Evolutionary conservation across 805 yeast species (phyloP).

Genomic region (Metschnikowia koreensis): DNA sequence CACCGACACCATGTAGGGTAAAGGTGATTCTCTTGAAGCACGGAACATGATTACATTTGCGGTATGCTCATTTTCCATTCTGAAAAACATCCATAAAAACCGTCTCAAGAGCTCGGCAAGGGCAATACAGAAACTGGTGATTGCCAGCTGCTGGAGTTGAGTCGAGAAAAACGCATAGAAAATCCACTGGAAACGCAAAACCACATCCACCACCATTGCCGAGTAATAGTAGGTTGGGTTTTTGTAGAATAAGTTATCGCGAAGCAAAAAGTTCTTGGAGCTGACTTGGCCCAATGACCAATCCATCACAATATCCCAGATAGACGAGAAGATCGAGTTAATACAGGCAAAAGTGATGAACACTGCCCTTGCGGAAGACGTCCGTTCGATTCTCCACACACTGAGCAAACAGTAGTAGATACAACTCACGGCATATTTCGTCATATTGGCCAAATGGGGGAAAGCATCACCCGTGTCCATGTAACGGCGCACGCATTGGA

Average conservation of each 20-base stretch:
- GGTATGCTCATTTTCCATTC: slow-evolving; percentile 96
- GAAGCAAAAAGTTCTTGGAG: slow-evolving; percentile 54
- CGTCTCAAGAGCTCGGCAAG: slow-evolving; percentile 79
- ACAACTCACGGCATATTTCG: slow-evolving; percentile 68
- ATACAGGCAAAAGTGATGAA: slow-evolving; percentile 73
- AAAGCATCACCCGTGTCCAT: slow-evolving; percentile 94
- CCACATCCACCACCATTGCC: slow-evolving; percentile 71
- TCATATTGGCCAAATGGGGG: slow-evolving; percentile 90
- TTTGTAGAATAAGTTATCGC: slow-evolving; percentile 69
- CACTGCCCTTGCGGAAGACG: slow-evolving; percentile 44
- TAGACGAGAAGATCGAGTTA: slow-evolving; percentile 64
- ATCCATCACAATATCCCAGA: slow-evolving; percentile 96
- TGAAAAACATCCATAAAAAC: slow-evolving; percentile 84
- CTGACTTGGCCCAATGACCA: slow-evolving; percentile 82
- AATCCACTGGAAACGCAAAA: slow-evolving; percentile 87
- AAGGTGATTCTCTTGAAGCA: slow-evolving; percentile 82
- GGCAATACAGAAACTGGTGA: slow-evolving; percentile 80
- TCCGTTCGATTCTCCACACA: slow-evolving; percentile 64
- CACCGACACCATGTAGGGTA: slow-evolving; percentile 63
- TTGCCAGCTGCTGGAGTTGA: slow-evolving; percentile 84
- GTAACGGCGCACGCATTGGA: slow-evolving; percentile 90
- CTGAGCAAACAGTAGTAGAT: slow-evolving; percentile 72
- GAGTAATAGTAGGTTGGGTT: slow-evolving; percentile 60
- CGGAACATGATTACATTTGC: slow-evolving; percentile 82
- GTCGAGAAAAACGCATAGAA: slow-evolving; percentile 76